Base-by-base conservation (phyloP, 148 eudicot genomes). In the Chenopodium suecicum region DNA sequence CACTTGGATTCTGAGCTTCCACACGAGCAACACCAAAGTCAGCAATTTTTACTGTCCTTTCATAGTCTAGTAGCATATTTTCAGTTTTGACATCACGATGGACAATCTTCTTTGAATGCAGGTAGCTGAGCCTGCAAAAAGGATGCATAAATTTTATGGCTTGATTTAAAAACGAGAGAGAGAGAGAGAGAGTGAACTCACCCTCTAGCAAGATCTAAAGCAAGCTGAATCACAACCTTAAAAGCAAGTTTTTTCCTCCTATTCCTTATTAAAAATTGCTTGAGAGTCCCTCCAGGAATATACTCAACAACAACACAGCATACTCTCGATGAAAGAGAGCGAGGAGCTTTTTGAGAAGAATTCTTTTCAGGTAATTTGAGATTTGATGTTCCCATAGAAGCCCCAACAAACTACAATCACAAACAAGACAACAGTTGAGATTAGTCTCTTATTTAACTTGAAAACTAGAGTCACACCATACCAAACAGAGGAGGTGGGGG, bases 21-120 rank as follows among this genome's bases (percentile, higher is more conserved):
- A 90, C 92, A 77, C 97, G 94, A 80, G 98, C 97, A 82, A 94
- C 97, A 68, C 97, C 98, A 88, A 94, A 94, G 85, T 93, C 97
- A n/a, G 97, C 97, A 75, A 94, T 93, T 84, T 93, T 94, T 12
- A 94, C 74, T 50, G 70, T 91, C 73, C 90, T 80, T 25, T 79
- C 78, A 63, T 76, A 19, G 78, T 93, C 98, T 31, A 94, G 70
- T 82, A 94, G 85, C 98, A 94, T 94, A 62, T 94, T 94, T 84
- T 94, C 98, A 16, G 98, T 90, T 82, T 94, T 94, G 44, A 94
- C 98, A 82, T 94, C 97, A 27, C 97, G 98, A 68, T 94, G 98
- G 19, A 94, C 98, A 81, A 94, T 94, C 89, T 91, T 94, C 88
- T 94, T 82, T 3, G 93, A 88, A 69, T 94, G 98, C 23, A 94